Percentiles rank a stretch among this genome's conserved stretches.
Conservation (phyloP, 139 green algal genomes). For the Trebouxia sp. region DNA sequence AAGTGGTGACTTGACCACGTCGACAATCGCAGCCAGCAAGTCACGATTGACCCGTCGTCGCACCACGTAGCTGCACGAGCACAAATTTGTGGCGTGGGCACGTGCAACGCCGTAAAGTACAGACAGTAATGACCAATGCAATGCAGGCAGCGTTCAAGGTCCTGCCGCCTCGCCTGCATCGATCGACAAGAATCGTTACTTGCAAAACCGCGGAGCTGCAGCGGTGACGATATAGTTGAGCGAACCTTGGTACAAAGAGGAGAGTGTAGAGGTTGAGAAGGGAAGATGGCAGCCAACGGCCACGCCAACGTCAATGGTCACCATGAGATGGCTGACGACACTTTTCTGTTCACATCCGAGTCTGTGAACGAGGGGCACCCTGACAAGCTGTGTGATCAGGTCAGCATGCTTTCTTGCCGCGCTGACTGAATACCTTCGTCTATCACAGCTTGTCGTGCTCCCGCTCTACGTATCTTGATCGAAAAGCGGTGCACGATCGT, state of each 20-base stretch:
- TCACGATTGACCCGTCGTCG: background rate
- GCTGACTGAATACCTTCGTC: too few relatives aligned
- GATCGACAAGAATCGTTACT: too few relatives aligned
- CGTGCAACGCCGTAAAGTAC: background rate
- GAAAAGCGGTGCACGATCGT: too few relatives aligned
- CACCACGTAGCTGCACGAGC: background rate
- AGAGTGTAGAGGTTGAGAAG: too few relatives aligned
- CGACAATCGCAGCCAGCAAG: background rate
- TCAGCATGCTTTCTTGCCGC: too few relatives aligned
- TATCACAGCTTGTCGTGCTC: too few relatives aligned
- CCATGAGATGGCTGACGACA: conserved; percentile 44
- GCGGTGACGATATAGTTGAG: too few relatives aligned
- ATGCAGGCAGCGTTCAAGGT: too few relatives aligned
- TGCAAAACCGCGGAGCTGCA: too few relatives aligned
- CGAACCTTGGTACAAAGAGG: too few relatives aligned
- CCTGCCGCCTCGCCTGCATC: too few relatives aligned
- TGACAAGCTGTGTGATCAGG: conserved; percentile 93
- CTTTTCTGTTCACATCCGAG: conserved; percentile 96
- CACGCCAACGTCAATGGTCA: background rate
- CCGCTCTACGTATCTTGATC: background rate
- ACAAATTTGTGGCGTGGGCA: background rate
- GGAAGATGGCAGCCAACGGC: background rate
- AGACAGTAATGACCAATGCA: background rate
- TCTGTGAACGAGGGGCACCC: conserved; percentile 95
- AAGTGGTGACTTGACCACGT: background rate